Base-by-base conservation (phyloP, 495 filamentous ascomycete genomes). In the Aspergillus biplanus region DNA sequence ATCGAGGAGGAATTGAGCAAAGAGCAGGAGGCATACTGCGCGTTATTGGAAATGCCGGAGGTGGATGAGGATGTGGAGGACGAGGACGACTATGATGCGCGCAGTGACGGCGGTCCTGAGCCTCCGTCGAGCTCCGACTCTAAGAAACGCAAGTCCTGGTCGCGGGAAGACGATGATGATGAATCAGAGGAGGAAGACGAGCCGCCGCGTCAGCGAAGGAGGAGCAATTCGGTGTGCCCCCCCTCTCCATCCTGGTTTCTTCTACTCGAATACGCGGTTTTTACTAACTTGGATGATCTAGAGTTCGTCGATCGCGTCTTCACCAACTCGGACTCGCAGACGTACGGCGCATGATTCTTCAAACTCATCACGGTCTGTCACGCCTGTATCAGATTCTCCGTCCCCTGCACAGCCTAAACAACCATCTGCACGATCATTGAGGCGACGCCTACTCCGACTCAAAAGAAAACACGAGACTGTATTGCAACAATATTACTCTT, bases 81-180 rank as follows among this genome's bases (percentile, higher is more conserved):
- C 18, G 73, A 74, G 5, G 73, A 77, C 7, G 75, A 69, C 0
- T 77, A 83, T 8, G 83, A 75, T 9, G 72, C 72, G 6, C 74
- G 63, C 11, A 71, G 67, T 61, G 76, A 75, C 8, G 81, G 73
- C 65, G 33, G 47, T 27, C 44, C 13, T 27, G 65, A 67, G 15
- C 62, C 54, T 21, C 65, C 55, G 9, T 70, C 68, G 27, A 70
- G 68, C 52, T 62, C 65, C 21, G 68, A 66, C 46, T 70, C 68
- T n/a, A 82, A 87, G 74, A 97, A 97, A 72, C 82, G 93, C 56
- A 96, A 96, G 68, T 95, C 91, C 7, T 92, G 86, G 90, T 89
- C 89, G 18, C 88, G 91, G 59, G 80, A 83, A 35, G 86, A 89
- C 46, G 86, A 90, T 7, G 86, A 86, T 34, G 88, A 86, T n/a